These are phyloP conservation scores for Pestalotiopsis sp. DNA, from an alignment of 2,329 filamentous ascomycete genomes.

Conservation along the genomic window DNA sequence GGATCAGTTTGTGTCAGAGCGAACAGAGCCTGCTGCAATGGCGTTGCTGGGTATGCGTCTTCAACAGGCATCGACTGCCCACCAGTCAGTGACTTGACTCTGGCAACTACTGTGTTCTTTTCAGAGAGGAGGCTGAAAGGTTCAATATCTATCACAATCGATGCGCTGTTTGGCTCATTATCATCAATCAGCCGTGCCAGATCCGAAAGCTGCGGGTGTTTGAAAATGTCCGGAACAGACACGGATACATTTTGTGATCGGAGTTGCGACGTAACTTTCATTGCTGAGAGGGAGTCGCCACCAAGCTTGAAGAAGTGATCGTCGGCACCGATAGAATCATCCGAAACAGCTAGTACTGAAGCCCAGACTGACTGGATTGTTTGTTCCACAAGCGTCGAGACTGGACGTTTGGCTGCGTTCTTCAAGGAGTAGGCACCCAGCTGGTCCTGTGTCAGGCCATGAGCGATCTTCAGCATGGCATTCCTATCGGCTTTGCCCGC, in stretches of 20 bases:
- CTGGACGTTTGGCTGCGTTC: background rate
- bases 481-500: slow-evolving; percentile 7
- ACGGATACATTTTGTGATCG: slow-evolving; percentile 7
- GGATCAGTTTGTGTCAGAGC: slow-evolving; percentile 21
- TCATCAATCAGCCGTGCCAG: background rate
- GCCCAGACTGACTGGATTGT: background rate
- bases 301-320: slow-evolving; percentile 13
- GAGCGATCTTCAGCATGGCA: background rate
- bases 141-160: background rate
- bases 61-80: background rate
- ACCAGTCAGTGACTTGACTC: background rate
- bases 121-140: background rate
- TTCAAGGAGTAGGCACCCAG: slow-evolving; percentile 5
- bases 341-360: slow-evolving; percentile 12
- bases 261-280: slow-evolving; percentile 25
- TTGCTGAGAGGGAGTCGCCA: slow-evolving; percentile 16
- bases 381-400: background rate
- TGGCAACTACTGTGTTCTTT: background rate
- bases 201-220: slow-evolving; percentile 3
- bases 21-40: slow-evolving; percentile 29
- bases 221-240: slow-evolving; percentile 13
- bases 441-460: background rate
- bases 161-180: background rate
- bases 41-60: slow-evolving; percentile 13
- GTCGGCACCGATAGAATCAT: slow-evolving; percentile 4